Conservation (phyloP, 1,284 basidiomycete genomes). For the Puccinia novopanici region DNA sequence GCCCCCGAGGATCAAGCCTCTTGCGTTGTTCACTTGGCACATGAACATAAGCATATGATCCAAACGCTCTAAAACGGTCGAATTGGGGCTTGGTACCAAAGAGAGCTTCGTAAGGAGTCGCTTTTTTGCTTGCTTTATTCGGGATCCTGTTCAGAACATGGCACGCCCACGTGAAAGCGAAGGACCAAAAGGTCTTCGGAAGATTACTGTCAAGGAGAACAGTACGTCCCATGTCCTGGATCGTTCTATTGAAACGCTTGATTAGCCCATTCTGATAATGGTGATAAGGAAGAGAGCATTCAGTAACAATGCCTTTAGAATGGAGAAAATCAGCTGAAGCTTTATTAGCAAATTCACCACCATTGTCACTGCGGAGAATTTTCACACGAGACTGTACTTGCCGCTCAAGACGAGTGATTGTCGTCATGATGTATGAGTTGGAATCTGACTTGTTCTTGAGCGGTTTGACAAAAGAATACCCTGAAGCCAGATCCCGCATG, state of each 20-base stretch:
- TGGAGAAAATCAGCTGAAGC: background rate
- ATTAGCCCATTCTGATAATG: slow-evolving; percentile 48
- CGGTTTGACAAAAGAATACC: no score
- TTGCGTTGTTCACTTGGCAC: background rate
- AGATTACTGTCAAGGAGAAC: background rate
- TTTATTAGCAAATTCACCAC: no score
- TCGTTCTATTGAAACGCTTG: background rate
- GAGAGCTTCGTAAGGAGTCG: no score
- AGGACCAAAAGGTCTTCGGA: slow-evolving; percentile 44
- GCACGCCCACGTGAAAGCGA: no score
- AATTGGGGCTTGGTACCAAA: no score
- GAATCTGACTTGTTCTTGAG: no score
- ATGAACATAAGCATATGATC: background rate
- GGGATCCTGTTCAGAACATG: no score
- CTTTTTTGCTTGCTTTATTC: no score
- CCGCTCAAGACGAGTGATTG: background rate
- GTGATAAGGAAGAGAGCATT: background rate
- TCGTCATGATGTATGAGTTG: background rate
- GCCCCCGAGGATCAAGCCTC: background rate
- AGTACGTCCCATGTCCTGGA: background rate
- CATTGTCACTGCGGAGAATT: slow-evolving; percentile 28
- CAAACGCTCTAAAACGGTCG: background rate
- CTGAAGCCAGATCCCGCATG: no score
- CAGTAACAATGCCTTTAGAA: background rate
- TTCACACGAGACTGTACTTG: background rate